Conservation (phyloP, 768 basidiomycete species). For the Stropharia rugosoannulata region DNA sequence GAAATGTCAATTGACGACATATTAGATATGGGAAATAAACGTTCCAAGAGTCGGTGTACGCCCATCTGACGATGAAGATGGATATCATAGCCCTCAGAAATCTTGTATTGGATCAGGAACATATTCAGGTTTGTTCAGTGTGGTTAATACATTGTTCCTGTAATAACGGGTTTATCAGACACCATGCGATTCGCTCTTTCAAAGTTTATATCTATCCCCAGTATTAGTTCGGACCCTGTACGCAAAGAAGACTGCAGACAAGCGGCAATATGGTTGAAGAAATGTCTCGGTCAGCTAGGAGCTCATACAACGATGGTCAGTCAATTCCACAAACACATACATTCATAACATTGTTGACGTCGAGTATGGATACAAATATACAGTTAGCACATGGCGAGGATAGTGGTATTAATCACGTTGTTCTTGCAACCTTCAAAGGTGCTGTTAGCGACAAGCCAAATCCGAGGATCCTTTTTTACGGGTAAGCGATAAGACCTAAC, state of each 20-base stretch:
- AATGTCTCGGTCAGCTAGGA: constrained; percentile 85
- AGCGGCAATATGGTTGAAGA: constrained; percentile 90
- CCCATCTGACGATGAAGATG: constrained; percentile 14
- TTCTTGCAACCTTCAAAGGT: constrained; percentile 85
- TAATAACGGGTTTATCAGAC: constrained; percentile 38
- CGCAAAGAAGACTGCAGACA: constrained; percentile 90
- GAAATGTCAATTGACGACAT: neutral
- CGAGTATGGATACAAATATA: neutral
- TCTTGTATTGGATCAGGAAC: constrained; percentile 22
- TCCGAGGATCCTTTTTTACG: constrained; percentile 88
- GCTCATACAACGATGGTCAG: constrained; percentile 76
- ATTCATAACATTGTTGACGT: neutral
- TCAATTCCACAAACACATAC: neutral
- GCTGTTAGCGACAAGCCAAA: constrained; percentile 55
- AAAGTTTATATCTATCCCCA: constrained; percentile 85
- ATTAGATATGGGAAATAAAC: constrained; percentile 55
- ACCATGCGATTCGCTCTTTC: constrained; percentile 77
- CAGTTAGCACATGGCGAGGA: constrained; percentile 78
- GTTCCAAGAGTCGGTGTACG: constrained; percentile 25
- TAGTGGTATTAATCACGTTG: constrained; percentile 69
- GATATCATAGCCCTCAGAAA: constrained; percentile 6
- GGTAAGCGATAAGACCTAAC: constrained; percentile 40
- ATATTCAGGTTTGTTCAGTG: constrained; percentile 21
- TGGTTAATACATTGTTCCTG: neutral
- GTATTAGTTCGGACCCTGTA: constrained; percentile 67